These are phyloP conservation scores for Myochromella boudieri DNA, from an alignment of 768 basidiomycete genomes.

Conservation along the genomic window DNA sequence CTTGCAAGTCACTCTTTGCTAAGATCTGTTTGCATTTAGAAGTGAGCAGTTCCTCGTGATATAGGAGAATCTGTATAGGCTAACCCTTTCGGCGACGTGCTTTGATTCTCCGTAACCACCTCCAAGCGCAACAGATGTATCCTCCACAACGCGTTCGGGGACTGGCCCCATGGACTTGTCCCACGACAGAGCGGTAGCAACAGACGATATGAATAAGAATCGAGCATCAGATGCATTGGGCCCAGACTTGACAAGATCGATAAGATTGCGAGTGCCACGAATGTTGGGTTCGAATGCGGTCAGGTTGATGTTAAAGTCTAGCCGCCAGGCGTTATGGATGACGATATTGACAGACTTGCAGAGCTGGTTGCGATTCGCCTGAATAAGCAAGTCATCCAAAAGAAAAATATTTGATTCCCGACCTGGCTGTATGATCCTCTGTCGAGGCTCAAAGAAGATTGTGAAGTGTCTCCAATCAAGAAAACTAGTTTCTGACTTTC, in stretches of 20 bases:
- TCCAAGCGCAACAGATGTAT: conserved; percentile 32
- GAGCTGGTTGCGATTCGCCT: conserved; percentile 24
- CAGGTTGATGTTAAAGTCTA: conserved; percentile 45
- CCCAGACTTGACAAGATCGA: conserved; percentile 35
- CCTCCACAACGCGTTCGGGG: conserved; percentile 32
- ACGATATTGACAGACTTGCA: conserved; percentile 30
- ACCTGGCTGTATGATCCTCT: conserved; percentile 21
- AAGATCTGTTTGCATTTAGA: too few relatives aligned
- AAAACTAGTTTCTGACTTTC: conserved; percentile 30
- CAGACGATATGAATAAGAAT: conserved; percentile 39
- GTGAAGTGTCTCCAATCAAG: conserved; percentile 30
- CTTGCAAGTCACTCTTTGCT: conserved; percentile 24
- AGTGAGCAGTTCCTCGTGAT: too few relatives aligned
- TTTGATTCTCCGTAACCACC: conserved; percentile 47
- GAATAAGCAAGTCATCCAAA: not conserved
- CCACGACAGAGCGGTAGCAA: conserved; percentile 32
- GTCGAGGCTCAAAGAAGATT: conserved; percentile 28
- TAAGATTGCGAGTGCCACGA: conserved; percentile 42
- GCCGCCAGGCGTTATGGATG: conserved; percentile 42
- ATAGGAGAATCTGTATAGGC: too few relatives aligned
- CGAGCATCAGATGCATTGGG: conserved; percentile 24
- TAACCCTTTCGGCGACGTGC: conserved; percentile 37
- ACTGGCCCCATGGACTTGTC: conserved; percentile 24
- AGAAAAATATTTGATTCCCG: not conserved
- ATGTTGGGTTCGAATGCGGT: conserved; percentile 51